A percentile compares a stretch with the other conserved stretches of the same genome.
Conservation (phyloP, 1,139 yeast species). For the Pichia sp. region DNA sequence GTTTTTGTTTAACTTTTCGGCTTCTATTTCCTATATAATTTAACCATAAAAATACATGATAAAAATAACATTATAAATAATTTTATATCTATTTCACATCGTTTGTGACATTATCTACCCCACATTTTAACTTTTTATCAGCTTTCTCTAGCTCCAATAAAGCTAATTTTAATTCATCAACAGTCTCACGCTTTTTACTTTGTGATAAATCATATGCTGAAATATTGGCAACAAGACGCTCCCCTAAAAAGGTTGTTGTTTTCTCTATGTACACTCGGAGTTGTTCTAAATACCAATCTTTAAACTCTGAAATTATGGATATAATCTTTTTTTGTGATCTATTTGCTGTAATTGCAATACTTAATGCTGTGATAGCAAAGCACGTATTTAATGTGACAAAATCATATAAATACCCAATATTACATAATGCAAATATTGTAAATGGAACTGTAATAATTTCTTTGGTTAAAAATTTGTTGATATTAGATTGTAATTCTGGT, state of each 20-base stretch:
- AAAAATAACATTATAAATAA: no score
- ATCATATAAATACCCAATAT: slow-evolving; percentile 27
- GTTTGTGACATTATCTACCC: no score
- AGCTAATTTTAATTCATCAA: not conserved
- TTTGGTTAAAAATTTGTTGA: slow-evolving; percentile 23
- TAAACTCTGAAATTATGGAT: slow-evolving; percentile 19
- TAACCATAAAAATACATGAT: no score
- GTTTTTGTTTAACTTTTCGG: no score
- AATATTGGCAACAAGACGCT: slow-evolving; percentile 18
- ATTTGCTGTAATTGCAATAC: slow-evolving; percentile 26
- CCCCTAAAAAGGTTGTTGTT: slow-evolving; percentile 18
- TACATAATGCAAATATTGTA: slow-evolving; percentile 24
- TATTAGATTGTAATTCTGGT: slow-evolving; percentile 25
- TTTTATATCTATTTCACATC: no score
- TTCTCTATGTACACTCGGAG: slow-evolving; percentile 25
- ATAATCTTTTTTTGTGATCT: slow-evolving; percentile 23
- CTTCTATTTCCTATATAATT: no score
- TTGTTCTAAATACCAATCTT: slow-evolving; percentile 26
- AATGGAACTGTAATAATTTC: slow-evolving; percentile 25
- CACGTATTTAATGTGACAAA: slow-evolving; percentile 27
- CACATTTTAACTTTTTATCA: slow-evolving; percentile 12
- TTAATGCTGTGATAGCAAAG: slow-evolving; percentile 26
- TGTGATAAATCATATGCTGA: slow-evolving; percentile 14
- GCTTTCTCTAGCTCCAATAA: slow-evolving; percentile 10
- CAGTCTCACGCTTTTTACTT: slow-evolving; percentile 5